Conservation (phyloP, 2,329 filamentous ascomycete species). For the Penicillium sp. region DNA sequence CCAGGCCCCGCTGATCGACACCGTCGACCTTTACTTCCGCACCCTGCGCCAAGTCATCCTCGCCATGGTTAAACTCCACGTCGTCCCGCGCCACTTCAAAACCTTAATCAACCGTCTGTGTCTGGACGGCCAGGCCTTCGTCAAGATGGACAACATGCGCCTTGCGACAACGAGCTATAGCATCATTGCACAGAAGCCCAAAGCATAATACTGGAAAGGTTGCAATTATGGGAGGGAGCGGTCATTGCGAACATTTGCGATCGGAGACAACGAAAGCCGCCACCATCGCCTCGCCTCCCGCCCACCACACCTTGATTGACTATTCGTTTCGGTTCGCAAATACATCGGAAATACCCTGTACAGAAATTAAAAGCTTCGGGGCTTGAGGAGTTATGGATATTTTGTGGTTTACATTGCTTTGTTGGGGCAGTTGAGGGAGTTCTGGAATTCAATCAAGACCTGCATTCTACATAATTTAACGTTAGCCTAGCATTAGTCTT, state of each 20-base stretch:
- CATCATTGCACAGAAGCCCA: slow-evolving; percentile 48
- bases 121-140: slow-evolving; percentile 50
- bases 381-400: slow-evolving; percentile 10
- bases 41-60: slow-evolving; percentile 47
- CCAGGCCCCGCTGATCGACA: slow-evolving; percentile 51
- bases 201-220: slow-evolving; percentile 5
- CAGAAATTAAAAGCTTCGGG: slow-evolving; percentile 15
- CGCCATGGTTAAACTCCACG: slow-evolving; percentile 44
- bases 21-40: slow-evolving; percentile 52
- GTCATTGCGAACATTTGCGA: too few relatives aligned
- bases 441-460: not conserved
- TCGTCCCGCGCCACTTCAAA: slow-evolving; percentile 50
- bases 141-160: slow-evolving; percentile 52
- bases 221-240: not conserved
- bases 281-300: not conserved
- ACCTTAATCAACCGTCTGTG: slow-evolving; percentile 50
- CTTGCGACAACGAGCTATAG: slow-evolving; percentile 50
- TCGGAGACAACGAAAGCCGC: not conserved
- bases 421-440: slow-evolving; percentile 6
- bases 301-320: too few relatives aligned
- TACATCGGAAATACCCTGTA: slow-evolving; percentile 15
- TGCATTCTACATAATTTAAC: too few relatives aligned
- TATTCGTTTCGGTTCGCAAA: slow-evolving; percentile 1
- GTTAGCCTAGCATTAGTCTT: too few relatives aligned
- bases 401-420: slow-evolving; percentile 3